Evolutionary conservation across 306 rosid species (phyloP).

Genomic region (Castanea crenata): DNA sequence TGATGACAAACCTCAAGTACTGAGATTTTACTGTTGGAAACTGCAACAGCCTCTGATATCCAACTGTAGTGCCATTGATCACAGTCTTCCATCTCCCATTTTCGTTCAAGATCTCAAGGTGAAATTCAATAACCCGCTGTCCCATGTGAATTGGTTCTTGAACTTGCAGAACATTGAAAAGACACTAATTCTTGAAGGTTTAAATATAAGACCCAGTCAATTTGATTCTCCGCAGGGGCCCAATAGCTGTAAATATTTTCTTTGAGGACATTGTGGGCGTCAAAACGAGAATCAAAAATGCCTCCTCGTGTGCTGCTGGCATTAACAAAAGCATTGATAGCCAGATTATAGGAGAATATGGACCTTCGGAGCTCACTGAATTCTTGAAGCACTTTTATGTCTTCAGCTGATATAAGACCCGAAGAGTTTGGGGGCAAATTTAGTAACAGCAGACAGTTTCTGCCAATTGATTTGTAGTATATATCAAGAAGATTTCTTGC

Average conservation of each 20-base stretch:
- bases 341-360: conserved; percentile 74
- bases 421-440: conserved; percentile 92
- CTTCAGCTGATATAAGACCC: conserved; percentile 84
- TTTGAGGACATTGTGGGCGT: conserved; percentile 56
- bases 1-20: conserved; percentile 66
- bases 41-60: conserved; percentile 66
- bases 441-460: conserved; percentile 72
- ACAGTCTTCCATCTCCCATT: conserved; percentile 59
- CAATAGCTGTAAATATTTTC: conserved; percentile 74
- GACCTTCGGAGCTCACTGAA: conserved; percentile 59
- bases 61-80: conserved; percentile 67
- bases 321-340: conserved; percentile 40
- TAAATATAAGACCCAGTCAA: conserved; percentile 53
- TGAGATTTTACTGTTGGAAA: conserved; percentile 56
- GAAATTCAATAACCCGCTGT: conserved; percentile 74
- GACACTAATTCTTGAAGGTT: conserved; percentile 53
- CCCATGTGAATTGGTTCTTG: conserved; percentile 97
- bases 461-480: conserved; percentile 77
- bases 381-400: conserved; percentile 74
- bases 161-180: conserved; percentile 72
- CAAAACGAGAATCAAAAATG: conserved; percentile 38
- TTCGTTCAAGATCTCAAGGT: conserved; percentile 49
- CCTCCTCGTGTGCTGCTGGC: conserved; percentile 80
- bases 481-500: conserved; percentile 73
- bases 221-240: conserved; percentile 70